These are phyloP conservation scores for Tympanopsis confertula DNA, from an alignment of 2,329 filamentous ascomycete species.

Conservation along the genomic window DNA sequence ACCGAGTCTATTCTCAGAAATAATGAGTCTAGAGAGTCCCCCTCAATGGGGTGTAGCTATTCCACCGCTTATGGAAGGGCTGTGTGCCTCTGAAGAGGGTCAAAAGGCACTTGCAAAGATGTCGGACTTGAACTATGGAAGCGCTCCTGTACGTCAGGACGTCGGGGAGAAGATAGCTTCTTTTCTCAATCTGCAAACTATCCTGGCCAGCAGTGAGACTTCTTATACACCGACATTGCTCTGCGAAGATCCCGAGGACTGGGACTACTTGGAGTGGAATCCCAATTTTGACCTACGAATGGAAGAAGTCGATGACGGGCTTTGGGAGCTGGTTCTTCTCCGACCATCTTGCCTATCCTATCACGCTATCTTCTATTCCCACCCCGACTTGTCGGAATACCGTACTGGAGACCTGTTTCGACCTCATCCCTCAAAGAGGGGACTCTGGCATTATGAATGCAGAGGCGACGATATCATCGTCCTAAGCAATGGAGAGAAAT, in stretches of 20 bases:
- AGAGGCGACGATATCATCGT: constrained; percentile 32
- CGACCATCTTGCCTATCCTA: background rate
- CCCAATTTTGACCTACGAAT: constrained; percentile 7
- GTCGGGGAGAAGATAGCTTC: background rate
- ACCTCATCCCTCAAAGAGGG: constrained; percentile 5
- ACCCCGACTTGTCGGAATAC: background rate
- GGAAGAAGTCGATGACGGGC: constrained; percentile 6
- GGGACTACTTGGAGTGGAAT: constrained; percentile 13
- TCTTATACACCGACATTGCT: constrained; percentile 4
- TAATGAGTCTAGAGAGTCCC: background rate
- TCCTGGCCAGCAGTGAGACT: constrained; percentile 3
- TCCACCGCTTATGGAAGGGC: constrained; percentile 29
- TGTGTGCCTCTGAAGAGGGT: constrained; percentile 19
- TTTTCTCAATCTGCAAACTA: background rate
- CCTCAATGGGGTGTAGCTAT: constrained; percentile 10
- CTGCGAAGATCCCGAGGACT: constrained; percentile 5
- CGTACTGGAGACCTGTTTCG: constrained; percentile 2
- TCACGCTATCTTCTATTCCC: background rate
- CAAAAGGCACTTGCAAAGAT: constrained; percentile 18
- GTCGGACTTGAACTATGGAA: constrained; percentile 20
- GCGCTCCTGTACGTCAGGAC: constrained; percentile 9
- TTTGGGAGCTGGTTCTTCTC: constrained; percentile 10
- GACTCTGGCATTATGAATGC: constrained; percentile 7
- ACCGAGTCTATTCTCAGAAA: background rate
- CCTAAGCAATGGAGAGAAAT: constrained; percentile 36